Conservation (phyloP, 129 eudicot species). For the Sambucus nigra region DNA sequence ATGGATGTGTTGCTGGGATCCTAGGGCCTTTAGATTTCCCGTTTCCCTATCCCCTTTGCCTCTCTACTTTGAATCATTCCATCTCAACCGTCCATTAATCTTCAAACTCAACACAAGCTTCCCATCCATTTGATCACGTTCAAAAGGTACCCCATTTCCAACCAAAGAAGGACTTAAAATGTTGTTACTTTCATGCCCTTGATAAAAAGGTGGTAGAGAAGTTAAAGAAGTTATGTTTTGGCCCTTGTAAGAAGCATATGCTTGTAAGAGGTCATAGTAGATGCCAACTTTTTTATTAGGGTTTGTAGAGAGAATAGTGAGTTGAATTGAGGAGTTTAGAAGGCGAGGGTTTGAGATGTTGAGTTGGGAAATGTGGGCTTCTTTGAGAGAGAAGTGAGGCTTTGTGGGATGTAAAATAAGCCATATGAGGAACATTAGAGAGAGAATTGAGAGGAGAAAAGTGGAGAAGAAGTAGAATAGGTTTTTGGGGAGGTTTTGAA, state of each 20-base stretch:
- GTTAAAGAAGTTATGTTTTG: constrained; percentile 57
- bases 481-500: constrained; percentile 45
- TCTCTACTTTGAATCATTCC: no score
- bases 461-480: constrained; percentile 46
- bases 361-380: constrained; percentile 67
- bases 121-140: constrained; percentile 48
- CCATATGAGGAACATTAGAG: constrained; percentile 57
- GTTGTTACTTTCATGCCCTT: constrained; percentile 47
- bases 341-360: constrained; percentile 53
- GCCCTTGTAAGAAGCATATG: constrained; percentile 65
- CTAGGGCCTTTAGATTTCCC: no score
- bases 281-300: constrained; percentile 74
- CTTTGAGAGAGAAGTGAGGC: constrained; percentile 67
- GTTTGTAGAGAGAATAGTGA: constrained; percentile 51
- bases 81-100: constrained; percentile 52
- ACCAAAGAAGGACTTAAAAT: constrained; percentile 40
- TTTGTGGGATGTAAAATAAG: constrained; percentile 67
- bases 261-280: constrained; percentile 48
- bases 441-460: constrained; percentile 48
- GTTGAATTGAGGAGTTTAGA: constrained; percentile 69
- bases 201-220: constrained; percentile 56
- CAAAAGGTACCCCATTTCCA: constrained; percentile 48
- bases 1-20: no score
- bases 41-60: constrained; percentile 56
- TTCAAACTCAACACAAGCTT: constrained; percentile 42